Conservation (phyloP, 2,329 filamentous ascomycete genomes). For the Nectriaceae sp. region DNA sequence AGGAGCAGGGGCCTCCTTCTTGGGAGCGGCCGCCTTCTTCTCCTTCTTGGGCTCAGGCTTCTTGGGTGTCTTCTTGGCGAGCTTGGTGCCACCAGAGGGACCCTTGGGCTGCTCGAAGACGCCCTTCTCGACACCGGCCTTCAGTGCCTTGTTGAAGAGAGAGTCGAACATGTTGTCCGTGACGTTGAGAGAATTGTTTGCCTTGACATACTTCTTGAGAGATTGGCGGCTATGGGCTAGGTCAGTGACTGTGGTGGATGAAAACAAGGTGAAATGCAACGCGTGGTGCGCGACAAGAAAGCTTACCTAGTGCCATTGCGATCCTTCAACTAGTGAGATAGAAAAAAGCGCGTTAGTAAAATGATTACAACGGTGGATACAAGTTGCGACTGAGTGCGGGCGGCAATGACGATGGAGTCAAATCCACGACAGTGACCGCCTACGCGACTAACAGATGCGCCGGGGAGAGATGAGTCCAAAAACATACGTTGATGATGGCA, state of each 20-base stretch:
- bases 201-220: slow-evolving; percentile 62
- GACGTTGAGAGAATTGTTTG: slow-evolving; percentile 52
- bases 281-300: slow-evolving; percentile 6
- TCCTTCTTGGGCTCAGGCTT: slow-evolving; percentile 44
- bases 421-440: slow-evolving; percentile 23
- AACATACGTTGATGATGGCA: slow-evolving; percentile 61
- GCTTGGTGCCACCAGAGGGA: slow-evolving; percentile 87
- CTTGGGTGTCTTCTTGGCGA: slow-evolving; percentile 68
- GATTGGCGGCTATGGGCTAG: slow-evolving; percentile 51
- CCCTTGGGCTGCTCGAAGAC: slow-evolving; percentile 91
- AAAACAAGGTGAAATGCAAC: slow-evolving; percentile 2
- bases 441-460: slow-evolving; percentile 36
- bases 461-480: slow-evolving; percentile 30
- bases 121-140: slow-evolving; percentile 81
- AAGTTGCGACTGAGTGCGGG: slow-evolving; percentile 4
- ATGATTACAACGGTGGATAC: slow-evolving; percentile 14
- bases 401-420: slow-evolving; percentile 23
- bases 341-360: slow-evolving; percentile 42
- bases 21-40: slow-evolving; percentile 35
- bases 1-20: slow-evolving; percentile 34
- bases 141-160: slow-evolving; percentile 85
- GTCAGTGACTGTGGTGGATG: slow-evolving; percentile 15
- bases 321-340: slow-evolving; percentile 56
- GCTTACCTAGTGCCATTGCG: slow-evolving; percentile 56
- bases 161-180: slow-evolving; percentile 62